Evolutionary conservation across 1,284 basidiomycete genomes (phyloP), one percentile per base, ranked within the genome.

Genomic region (Apiotrichum mycotoxinovorans): DNA sequence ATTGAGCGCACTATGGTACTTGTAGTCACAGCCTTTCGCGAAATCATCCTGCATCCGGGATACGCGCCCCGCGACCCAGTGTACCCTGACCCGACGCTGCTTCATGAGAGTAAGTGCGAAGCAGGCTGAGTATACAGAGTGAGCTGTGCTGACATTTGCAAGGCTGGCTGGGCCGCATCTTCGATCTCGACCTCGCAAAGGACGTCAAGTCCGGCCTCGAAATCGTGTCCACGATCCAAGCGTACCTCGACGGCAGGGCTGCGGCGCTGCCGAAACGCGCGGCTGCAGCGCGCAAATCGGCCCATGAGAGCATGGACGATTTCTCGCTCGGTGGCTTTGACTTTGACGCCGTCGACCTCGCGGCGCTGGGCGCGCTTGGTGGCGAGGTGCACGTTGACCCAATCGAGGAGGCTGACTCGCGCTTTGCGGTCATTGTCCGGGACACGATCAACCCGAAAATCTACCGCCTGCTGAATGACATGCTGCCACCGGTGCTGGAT

Each of bases 231-330:
- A 81, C 86, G 23, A 79, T 89, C 1, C 82, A 85, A 54, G 80
- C 82, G 0, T 87, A 89, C 70, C 79, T 92, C 8, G 78, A 86
- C 57, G 82, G 82, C 18, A 83, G 90, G 18, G 73, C 75, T 7
- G 74, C 66, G 4, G 81, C 82, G 10, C 72, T 86, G 10, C 84
- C 84, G 0, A 69, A 70, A 15, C 80, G 82, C 1, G 76, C 79
- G 20, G 77, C 79, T 4, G 80, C 79, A 2, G 69, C 47, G 57
- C 71, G 35, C 52, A 67, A 57, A 55, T 65, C 47, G 63, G 71
- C 46, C 55, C 72, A 38, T 78, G 89, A 91, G 62, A 93, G 89
- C 64, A 87, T 91, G 68, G 88, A 92, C 59, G 77, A 82, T 49
- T 78, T 64, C 44, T 69, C 71, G 1, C 71, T 69, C 0, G 58